Percentiles rank a stretch among this genome's conserved stretches.
Conservation (phyloP, 225 moss, liverwort and hornwort genomes). For the Polytrichum commune region DNA sequence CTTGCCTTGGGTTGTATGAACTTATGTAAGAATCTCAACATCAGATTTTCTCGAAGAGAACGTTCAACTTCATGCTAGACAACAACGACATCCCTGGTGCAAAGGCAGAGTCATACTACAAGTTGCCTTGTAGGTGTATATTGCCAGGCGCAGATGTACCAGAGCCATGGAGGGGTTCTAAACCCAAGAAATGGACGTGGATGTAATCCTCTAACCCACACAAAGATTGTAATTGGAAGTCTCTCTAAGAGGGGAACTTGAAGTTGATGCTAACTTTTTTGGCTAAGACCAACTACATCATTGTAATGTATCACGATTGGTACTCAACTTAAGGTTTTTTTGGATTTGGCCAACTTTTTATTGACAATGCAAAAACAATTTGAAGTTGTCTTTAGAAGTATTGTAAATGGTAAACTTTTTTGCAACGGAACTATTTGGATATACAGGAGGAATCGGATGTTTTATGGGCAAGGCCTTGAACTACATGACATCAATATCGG, state of each 20-base stretch:
- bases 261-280: too few relatives aligned
- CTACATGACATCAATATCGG: slow-evolving; percentile 84
- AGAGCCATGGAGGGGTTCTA: slow-evolving; percentile 63
- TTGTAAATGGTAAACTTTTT: too few relatives aligned
- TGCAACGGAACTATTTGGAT: neutral
- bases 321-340: too few relatives aligned
- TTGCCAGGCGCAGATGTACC: slow-evolving; percentile 41
- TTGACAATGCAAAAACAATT: too few relatives aligned
- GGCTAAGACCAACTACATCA: too few relatives aligned
- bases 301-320: too few relatives aligned
- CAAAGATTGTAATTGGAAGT: too few relatives aligned
- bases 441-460: slow-evolving; percentile 62
- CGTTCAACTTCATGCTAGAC: slow-evolving; percentile 44
- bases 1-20: neutral
- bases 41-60: slow-evolving; percentile 73
- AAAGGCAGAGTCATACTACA: slow-evolving; percentile 37
- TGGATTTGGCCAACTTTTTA: too few relatives aligned
- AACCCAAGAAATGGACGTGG: slow-evolving; percentile 68
- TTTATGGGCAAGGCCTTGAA: slow-evolving; percentile 64
- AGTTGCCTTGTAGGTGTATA: slow-evolving; percentile 64
- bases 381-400: too few relatives aligned
- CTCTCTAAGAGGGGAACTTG: too few relatives aligned
- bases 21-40: slow-evolving; percentile 1
- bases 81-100: slow-evolving; percentile 80
- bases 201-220: slow-evolving; percentile 13